Base-by-base conservation (phyloP, 2,329 filamentous ascomycete species). In the Pseudogymnoascus destructans region DNA sequence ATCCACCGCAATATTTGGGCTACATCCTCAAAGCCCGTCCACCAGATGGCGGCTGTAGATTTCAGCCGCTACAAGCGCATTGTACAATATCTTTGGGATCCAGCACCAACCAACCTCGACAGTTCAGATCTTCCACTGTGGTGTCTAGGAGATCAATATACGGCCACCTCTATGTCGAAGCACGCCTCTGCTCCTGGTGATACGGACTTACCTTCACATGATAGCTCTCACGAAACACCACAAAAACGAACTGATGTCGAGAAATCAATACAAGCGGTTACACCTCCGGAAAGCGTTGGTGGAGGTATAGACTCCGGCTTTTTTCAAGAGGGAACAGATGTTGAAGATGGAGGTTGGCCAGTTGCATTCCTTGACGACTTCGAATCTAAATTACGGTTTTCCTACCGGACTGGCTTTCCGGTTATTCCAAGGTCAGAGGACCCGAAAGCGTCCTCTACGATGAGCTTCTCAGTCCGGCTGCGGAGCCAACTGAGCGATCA, bases 381-480 rank as follows among this genome's bases (percentile, higher is more conserved):
- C 66, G 90, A 95, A 70, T 91, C 92, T 4, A 82, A 83, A 61
- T 82, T 96, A 70, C 97, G 93, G 92, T 88, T 98, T 79, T 97
- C 92, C 8, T 98, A 98, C 68, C 83, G 93, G 57, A 93, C 85
- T 23, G 86, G 86, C 64, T 98, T 98, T 69, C 76, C 84, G 8
- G 77, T 83, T 0, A 98, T 98, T 68, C 79, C 87, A 15, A 88
- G 84, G 70, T 91, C 87, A 3, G 77, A 79, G 58, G 86, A 92
- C 64, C 84, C 87, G 0, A 84, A 84, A 66, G 86, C 89, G 11
- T 70, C 77, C 0, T 77, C 84, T 3, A 76, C 82, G 6, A 81
- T 97, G 74, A 95, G 89, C 3, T 81, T 97, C 59, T 77, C 88
- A 1, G 92, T 95, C 72, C 85, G 90, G 56, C 76, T 97, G 64